Evolutionary conservation across 2,329 filamentous ascomycete species (phyloP), one percentile per base, ranked within the genome.

Genomic region (Rachicladosporium sp.): DNA sequence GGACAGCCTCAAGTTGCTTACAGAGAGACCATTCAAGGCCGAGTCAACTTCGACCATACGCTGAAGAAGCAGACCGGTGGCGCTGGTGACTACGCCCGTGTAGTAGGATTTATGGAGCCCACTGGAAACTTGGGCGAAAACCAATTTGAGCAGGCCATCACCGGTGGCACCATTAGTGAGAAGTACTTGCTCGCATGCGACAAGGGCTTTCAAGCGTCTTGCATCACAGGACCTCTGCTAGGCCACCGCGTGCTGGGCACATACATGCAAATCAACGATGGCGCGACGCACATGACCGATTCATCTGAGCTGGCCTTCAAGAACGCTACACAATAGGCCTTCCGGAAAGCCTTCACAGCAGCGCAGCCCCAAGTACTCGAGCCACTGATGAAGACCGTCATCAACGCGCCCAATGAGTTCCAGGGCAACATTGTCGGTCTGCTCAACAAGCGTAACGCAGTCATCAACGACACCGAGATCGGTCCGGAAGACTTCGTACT

Each of bases 231-330:
- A 6, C 91, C 91, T 32, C 73, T 96, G 35, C 76, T 96, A 35
- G 91, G 89, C 40, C 91, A 98, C 70, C 82, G 78, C 59, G 89
- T 98, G 34, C 80, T 98, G 31, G 91, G 89, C 44, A 74, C 84
- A 12, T 74, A 69, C 58, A 95, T 98, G 87, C 74, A 94, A 41
- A 75, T 98, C 65, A 93, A 91, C 62, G 91, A 98, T 53, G 91
- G 91, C 63, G 86, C 88, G 19, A 98, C 87, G 8, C 91, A 98
- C 71, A 86, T 93, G 60, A 96, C 91, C 27, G 91, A 98, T 70
- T 96, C 91, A 10, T 93, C 84, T 23, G 91, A 98, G 74, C 84
- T 88, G 71, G 79, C 91, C 9, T 98, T 98, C 76, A 93, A 82
- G 64, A 81, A 80, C 51, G 89, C 91, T 9, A 93, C 91, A 2